These are phyloP conservation scores for Neurospora tetraspora DNA, from an alignment of 495 filamentous ascomycete species.

Conservation along the genomic window DNA sequence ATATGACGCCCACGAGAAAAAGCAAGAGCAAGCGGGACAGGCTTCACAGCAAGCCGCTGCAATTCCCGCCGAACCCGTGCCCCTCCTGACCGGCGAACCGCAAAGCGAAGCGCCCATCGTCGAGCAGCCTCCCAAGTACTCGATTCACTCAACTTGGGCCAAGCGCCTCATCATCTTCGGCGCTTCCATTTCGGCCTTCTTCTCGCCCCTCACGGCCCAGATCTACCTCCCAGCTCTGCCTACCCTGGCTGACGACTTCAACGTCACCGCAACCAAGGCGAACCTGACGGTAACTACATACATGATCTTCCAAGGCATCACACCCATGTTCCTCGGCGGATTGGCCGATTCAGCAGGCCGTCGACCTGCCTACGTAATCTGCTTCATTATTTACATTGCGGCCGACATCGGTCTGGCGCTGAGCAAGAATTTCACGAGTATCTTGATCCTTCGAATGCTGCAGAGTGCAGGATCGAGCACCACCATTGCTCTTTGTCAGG, in stretches of 20 bases:
- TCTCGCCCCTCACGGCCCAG: conserved; percentile 56
- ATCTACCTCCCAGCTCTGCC: conserved; percentile 67
- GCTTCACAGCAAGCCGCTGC: conserved; percentile 29
- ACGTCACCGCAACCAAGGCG: conserved; percentile 43
- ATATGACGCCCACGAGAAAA: too few relatives aligned
- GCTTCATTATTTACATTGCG: conserved; percentile 44
- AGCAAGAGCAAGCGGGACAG: conserved; percentile 30
- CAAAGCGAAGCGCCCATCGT: not conserved
- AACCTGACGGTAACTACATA: conserved; percentile 57
- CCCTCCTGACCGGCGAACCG: conserved; percentile 3
- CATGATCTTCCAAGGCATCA: conserved; percentile 49
- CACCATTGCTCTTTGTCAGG: conserved; percentile 43
- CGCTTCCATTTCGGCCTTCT: conserved; percentile 51
- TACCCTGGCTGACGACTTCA: conserved; percentile 40
- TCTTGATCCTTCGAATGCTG: conserved; percentile 44
- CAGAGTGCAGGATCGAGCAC: conserved; percentile 46
- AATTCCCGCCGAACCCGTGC: not conserved
- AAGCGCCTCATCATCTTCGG: conserved; percentile 54
- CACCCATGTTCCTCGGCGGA: conserved; percentile 46
- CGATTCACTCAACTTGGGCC: conserved; percentile 43
- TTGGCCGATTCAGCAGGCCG: conserved; percentile 46
- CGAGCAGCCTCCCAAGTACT: conserved; percentile 30
- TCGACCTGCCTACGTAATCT: conserved; percentile 44
- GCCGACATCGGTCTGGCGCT: conserved; percentile 48
- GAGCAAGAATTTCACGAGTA: conserved; percentile 35